These are phyloP conservation scores for Trichophyton mentagrophytes DNA, from an alignment of 2,329 filamentous ascomycete genomes.

Conservation along the genomic window DNA sequence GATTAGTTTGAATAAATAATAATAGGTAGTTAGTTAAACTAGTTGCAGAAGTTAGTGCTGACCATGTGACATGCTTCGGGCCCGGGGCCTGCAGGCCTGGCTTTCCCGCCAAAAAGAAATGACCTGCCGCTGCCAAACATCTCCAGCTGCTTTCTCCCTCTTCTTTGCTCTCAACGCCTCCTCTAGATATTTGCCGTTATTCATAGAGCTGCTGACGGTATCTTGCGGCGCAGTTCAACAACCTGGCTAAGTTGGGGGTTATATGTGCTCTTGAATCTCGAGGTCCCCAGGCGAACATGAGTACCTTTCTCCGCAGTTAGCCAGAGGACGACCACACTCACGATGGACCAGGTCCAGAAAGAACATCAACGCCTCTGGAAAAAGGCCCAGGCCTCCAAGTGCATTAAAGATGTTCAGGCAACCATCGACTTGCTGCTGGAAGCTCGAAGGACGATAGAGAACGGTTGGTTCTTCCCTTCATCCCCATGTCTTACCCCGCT, in stretches of 20 bases:
- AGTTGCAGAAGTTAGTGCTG: neutral
- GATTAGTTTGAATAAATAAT: neutral
- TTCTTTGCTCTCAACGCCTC: neutral
- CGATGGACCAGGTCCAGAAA: slow-evolving; percentile 54
- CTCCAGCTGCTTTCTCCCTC: neutral
- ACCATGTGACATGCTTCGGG: neutral
- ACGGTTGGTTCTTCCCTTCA: slow-evolving; percentile 38
- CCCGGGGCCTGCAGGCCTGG: no score
- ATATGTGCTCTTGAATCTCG: neutral
- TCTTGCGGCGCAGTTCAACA: neutral
- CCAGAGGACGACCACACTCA: neutral
- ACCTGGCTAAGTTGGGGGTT: neutral
- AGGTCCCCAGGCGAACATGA: neutral
- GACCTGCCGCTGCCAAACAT: neutral
- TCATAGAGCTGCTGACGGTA: neutral
- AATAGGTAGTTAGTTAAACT: no score
- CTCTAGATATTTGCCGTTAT: neutral
- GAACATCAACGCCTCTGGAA: slow-evolving; percentile 62
- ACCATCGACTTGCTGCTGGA: slow-evolving; percentile 65
- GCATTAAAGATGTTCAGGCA: slow-evolving; percentile 66
- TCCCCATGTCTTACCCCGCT: neutral
- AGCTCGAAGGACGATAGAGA: slow-evolving; percentile 60
- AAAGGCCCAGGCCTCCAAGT: slow-evolving; percentile 55
- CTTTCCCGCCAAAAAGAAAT: no score
- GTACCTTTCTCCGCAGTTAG: neutral